These are phyloP conservation scores for Flaveria brownii DNA, from an alignment of 129 eudicot genomes.

Conservation along the genomic window DNA sequence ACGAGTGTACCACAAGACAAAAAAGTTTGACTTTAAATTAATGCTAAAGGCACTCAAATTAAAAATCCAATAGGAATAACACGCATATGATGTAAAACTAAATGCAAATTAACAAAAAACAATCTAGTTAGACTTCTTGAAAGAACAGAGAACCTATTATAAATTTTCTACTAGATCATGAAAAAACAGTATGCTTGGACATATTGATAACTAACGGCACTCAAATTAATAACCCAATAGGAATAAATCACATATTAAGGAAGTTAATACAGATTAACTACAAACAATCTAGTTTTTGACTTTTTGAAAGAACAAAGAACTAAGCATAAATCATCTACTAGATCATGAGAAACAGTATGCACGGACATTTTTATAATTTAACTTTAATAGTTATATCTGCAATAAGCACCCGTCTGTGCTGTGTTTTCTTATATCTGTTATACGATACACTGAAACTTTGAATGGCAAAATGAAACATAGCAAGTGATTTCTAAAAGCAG, in stretches of 20 bases:
- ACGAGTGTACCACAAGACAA: background rate
- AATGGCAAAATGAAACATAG: slow-evolving; percentile 13
- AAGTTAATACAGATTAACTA: background rate
- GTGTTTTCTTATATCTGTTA: slow-evolving; percentile 11
- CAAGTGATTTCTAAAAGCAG: slow-evolving; percentile 18
- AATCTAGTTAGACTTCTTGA: too few relatives aligned
- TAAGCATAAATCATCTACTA: background rate
- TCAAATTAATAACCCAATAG: background rate
- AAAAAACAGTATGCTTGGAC: too few relatives aligned
- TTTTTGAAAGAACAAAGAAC: background rate
- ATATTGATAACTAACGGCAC: background rate
- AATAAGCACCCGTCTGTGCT: background rate
- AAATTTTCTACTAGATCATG: too few relatives aligned
- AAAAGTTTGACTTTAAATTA: too few relatives aligned
- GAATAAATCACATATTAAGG: background rate
- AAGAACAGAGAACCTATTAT: too few relatives aligned
- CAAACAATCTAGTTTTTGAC: background rate
- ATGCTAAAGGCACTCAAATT: too few relatives aligned
- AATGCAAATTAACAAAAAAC: too few relatives aligned
- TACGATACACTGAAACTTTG: slow-evolving; percentile 9
- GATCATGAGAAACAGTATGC: slow-evolving; percentile 19
- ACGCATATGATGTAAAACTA: too few relatives aligned
- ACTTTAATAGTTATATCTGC: slow-evolving; percentile 6
- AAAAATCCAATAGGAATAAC: too few relatives aligned
- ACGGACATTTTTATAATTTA: background rate